Conservation (phyloP, 1,139 yeast genomes). For the Yamadazyma mexicana region DNA sequence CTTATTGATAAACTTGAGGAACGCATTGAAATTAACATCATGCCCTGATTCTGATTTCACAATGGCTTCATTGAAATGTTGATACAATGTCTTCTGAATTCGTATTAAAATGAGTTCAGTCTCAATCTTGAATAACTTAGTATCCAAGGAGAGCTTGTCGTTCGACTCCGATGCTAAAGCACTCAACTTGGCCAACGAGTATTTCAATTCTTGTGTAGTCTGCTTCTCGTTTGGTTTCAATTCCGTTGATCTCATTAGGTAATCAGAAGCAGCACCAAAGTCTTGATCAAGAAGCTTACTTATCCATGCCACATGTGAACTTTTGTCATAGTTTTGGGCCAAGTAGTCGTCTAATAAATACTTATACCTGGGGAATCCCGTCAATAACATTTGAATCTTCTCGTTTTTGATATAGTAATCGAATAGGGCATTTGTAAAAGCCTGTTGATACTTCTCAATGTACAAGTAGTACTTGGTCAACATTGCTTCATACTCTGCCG, state of each 20-base stretch:
- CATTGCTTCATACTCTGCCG: constrained; percentile 15
- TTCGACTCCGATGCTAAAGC: constrained; percentile 28
- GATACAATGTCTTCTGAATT: constrained; percentile 45
- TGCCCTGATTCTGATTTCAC: constrained; percentile 13
- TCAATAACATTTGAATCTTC: constrained; percentile 54
- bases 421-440: constrained; percentile 68
- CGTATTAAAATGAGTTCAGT: constrained; percentile 45
- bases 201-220: constrained; percentile 54
- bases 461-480: constrained; percentile 47
- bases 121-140: constrained; percentile 44
- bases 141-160: constrained; percentile 16
- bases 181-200: constrained; percentile 70
- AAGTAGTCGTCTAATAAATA: constrained; percentile 55
- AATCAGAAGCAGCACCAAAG: constrained; percentile 50
- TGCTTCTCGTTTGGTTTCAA: constrained; percentile 39
- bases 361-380: constrained; percentile 57
- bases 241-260: constrained; percentile 43
- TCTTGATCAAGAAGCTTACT: constrained; percentile 55
- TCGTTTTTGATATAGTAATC: constrained; percentile 56
- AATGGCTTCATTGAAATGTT: constrained; percentile 26
- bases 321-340: constrained; percentile 41
- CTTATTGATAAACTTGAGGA: constrained; percentile 20
- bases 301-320: constrained; percentile 73
- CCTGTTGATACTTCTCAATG: constrained; percentile 63
- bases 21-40: constrained; percentile 18